Evolutionary conservation across 2,329 filamentous ascomycete genomes (phyloP), one percentile per base, ranked within the genome.

Genomic region (Fusarium guadeloupense): DNA sequence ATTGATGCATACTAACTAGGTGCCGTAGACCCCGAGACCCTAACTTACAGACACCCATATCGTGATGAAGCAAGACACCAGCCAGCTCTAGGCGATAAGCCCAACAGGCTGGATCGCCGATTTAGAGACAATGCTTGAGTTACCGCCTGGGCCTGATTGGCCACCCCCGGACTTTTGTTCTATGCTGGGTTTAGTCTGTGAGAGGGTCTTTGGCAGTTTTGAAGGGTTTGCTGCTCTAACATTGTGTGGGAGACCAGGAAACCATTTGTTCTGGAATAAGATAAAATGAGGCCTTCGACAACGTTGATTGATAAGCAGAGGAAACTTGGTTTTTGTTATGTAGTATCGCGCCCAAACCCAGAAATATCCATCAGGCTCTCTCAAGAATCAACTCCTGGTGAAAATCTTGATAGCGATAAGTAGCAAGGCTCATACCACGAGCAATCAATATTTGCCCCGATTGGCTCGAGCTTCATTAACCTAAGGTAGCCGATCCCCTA

Each of bases 111-210:
- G 64, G 63, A 67, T 65, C 57, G 60, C 42, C 60, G 60, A 67
- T 67, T 65, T 26, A 56, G 43, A 65, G 52, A 58, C 66, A 66
- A 62, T 35, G 42, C 40, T 46, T 9, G 48, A 48, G 39, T 54
- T 46, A 31, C 54, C 44, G 35, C 34, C 21, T 30, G n/a, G 16
- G 53, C 42, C 49, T 60, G 69, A 72, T 72, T 72, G 71, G 71
- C 45, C 50, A 60, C 50, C 71, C 71, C 71, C 71, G 62, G 71
- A 72, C 68, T 71, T 63, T 64, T 33, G 39, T 53, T 47, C 30
- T 48, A 17, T 47, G 47, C 37, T 46, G 35, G 46, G 19, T 49
- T 49, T 39, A 45, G 51, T 34, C 42, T 41, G 43, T 28, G 46
- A 42, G 52, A 60, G 46, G 54, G 61, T 62, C 51, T 57, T 47